phyloP scores from a whole-genome alignment of 306 rosid genomes.

The Ceratonia siliqua region DNA sequence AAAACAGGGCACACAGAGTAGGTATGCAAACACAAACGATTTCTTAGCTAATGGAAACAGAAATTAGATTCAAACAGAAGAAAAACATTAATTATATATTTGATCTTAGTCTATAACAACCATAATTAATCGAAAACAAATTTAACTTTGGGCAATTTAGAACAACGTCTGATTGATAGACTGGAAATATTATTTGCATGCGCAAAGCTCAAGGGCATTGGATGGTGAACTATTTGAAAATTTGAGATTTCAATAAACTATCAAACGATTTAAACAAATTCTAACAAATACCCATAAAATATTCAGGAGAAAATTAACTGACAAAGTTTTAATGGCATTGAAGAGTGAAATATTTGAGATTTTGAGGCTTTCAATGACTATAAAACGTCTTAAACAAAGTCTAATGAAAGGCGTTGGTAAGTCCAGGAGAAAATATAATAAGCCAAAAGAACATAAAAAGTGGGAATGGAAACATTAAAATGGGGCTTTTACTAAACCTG shows the following conservation, averaged over 20 bases:
- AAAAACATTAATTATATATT: background rate
- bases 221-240: background rate
- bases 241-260: background rate
- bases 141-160: background rate
- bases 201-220: background rate
- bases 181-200: background rate
- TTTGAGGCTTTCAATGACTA: background rate
- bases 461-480: background rate
- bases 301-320: background rate
- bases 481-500: slow-evolving; percentile 51
- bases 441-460: background rate
- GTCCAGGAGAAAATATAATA: background rate
- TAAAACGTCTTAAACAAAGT: background rate
- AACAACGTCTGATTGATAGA: background rate
- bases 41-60: background rate
- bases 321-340: background rate
- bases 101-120: background rate
- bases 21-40: background rate
- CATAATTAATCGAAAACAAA: background rate
- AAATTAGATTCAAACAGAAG: background rate
- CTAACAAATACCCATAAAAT: background rate
- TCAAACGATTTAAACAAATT: background rate
- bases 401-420: background rate
- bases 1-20: slow-evolving; percentile 11
- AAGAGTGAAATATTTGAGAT: background rate